Conservation (phyloP, 2,329 filamentous ascomycete species). For the Arthrobotrys sphaeroides region DNA sequence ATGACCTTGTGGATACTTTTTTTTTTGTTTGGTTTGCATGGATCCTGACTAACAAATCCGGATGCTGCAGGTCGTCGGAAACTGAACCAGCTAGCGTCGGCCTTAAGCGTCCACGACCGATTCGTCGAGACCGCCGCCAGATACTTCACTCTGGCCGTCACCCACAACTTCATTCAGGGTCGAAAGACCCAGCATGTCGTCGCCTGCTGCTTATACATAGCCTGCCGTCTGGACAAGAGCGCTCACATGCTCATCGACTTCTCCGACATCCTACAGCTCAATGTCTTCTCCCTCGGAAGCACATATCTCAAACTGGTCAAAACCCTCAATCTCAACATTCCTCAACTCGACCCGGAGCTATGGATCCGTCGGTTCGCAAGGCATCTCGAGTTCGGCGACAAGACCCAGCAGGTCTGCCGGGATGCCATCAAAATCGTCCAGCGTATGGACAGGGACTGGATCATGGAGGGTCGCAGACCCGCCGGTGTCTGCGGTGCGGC, state of each 20-base stretch:
- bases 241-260: conserved; percentile 97
- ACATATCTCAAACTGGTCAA: conserved; percentile 73
- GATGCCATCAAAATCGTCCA: conserved; percentile 87
- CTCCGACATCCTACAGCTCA: conserved; percentile 82
- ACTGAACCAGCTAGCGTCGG: conserved; percentile 66
- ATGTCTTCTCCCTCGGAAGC: conserved; percentile 90
- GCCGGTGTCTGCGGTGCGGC: conserved; percentile 95
- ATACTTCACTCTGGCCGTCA: conserved; percentile 79
- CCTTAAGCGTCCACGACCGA: conserved; percentile 69
- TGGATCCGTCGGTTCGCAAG: conserved; percentile 89
- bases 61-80: conserved; percentile 61
- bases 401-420: conserved; percentile 83
- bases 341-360: conserved; percentile 81
- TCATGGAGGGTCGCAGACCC: conserved; percentile 90
- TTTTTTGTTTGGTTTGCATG: conserved; percentile 45
- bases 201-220: conserved; percentile 89
- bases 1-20: conserved; percentile 35
- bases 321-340: conserved; percentile 76
- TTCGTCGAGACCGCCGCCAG: conserved; percentile 74
- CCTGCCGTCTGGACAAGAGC: conserved; percentile 78
- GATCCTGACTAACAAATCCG: conserved; percentile 50
- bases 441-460: conserved; percentile 97
- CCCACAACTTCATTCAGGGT: conserved; percentile 82
- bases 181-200: conserved; percentile 84
- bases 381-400: conserved; percentile 87